A percentile compares a stretch with the other conserved stretches of the same genome.
phyloP scores from a whole-genome alignment of 2,329 filamentous ascomycete species.

The Xenosphaeropsis pyriputrescens region DNA sequence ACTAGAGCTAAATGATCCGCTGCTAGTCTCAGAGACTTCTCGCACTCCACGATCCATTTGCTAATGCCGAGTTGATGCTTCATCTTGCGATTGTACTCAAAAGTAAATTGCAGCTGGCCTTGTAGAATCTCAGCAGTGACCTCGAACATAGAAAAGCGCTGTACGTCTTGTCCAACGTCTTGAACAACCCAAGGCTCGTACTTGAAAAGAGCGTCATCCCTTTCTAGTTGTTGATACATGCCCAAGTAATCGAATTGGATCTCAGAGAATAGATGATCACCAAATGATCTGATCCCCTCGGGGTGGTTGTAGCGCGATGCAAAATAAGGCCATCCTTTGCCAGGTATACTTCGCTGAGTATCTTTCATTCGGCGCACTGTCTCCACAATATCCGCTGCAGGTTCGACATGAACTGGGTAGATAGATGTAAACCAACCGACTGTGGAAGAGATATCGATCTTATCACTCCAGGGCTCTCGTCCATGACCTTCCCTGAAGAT shows the following conservation, averaged over 20 bases:
- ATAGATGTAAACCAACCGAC: conserved; percentile 32
- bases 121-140: not conserved
- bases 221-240: conserved; percentile 28
- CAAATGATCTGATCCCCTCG: conserved; percentile 17
- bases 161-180: conserved; percentile 4
- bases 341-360: conserved; percentile 17
- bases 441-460: conserved; percentile 21
- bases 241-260: conserved; percentile 34
- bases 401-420: not conserved
- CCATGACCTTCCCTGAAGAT: conserved; percentile 27
- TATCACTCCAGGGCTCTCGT: conserved; percentile 20
- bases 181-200: not conserved
- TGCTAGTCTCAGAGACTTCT: conserved; percentile 6
- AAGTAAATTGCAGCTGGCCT: conserved; percentile 1
- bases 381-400: conserved; percentile 11
- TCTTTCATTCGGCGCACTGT: conserved; percentile 20
- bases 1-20: not conserved
- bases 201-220: conserved; percentile 16
- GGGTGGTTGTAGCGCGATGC: conserved; percentile 18
- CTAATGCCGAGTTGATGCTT: not conserved
- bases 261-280: conserved; percentile 24
- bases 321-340: conserved; percentile 24
- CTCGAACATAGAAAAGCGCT: conserved; percentile 1
- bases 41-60: conserved; percentile 1
- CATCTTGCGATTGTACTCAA: conserved; percentile 1